Evolutionary conservation across 1,284 basidiomycete genomes (phyloP), one percentile per base, ranked within the genome.

Genomic region (Tilletia walkeri): DNA sequence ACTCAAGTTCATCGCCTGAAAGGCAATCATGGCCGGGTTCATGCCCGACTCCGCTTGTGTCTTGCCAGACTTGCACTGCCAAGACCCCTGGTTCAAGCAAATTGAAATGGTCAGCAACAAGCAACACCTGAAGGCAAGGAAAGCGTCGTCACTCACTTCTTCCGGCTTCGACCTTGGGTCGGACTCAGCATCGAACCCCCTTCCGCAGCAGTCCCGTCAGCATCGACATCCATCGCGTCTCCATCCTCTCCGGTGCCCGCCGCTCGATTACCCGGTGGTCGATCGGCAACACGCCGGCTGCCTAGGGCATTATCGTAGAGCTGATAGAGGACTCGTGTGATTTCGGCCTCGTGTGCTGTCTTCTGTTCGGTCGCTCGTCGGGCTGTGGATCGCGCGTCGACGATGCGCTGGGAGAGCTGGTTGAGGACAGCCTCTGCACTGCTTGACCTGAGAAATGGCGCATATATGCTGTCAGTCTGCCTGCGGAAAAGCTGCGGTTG

Each of bases 341-440:
- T 41, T 14, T 63, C 45, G 30, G 39, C 65, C 9, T 66, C 65
- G 16, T 66, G 65, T 24, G 45, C 24, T 4, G 45, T 20, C 65
- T 41, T 38, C 30, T 47, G 38, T n/a, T 66, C 65, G 4, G 65
- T 45, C 16, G 45, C 20, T 4, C 65, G 18, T 20, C 45, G 18
- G 24, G 41, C 65, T 7, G 47, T 30, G 6, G 41, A 18, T 3
- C 47, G 18, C 45, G 47, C 47, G 7, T 47, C 45, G 14, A 24
- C 39, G 10, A 66, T 66, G n/a, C 65, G 41, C 45, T 66, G n/a
- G n/a, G 65, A 66, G 39, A 66, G 65, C 7, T 48, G 65, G 9
- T 45, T 30, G 7, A 66, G 65, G 24, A 49, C 65, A 14, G n/a
- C 18, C n/a, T 66, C 65, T 45, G 65, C 65, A 4, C 24, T 30